phyloP scores from a whole-genome alignment of 2,329 filamentous ascomycete genomes.

The Cercospora zeina region DNA sequence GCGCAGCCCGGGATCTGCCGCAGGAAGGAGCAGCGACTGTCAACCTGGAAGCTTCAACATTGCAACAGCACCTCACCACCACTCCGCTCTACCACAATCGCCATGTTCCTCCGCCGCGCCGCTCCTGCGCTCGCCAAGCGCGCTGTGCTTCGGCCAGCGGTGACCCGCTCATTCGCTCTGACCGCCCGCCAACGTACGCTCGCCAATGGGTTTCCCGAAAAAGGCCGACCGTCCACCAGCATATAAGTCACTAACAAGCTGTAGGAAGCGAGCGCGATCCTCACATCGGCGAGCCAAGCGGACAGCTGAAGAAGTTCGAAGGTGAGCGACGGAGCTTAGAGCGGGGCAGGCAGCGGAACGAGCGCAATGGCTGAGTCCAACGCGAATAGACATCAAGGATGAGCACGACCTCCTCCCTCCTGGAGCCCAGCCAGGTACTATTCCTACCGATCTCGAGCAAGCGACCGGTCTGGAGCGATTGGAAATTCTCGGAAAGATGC shows the following conservation, averaged over 20 bases:
- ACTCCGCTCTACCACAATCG: constrained; percentile 23
- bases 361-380: constrained; percentile 19
- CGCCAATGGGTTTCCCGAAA: constrained; percentile 21
- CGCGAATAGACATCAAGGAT: constrained; percentile 70
- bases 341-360: not conserved
- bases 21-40: constrained; percentile 9
- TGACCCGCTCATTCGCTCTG: constrained; percentile 50
- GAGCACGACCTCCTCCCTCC: constrained; percentile 82
- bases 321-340: constrained; percentile 39
- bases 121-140: constrained; percentile 51
- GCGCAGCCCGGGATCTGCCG: constrained; percentile 5
- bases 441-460: constrained; percentile 94
- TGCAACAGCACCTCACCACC: constrained; percentile 12
- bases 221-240: constrained; percentile 10
- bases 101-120: constrained; percentile 53
- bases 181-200: constrained; percentile 51
- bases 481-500: constrained; percentile 98
- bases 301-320: constrained; percentile 49
- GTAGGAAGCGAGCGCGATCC: constrained; percentile 36
- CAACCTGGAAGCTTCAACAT: constrained; percentile 15
- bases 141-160: constrained; percentile 43
- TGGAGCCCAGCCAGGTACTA: constrained; percentile 76
- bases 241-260: constrained; percentile 14
- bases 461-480: constrained; percentile 96
- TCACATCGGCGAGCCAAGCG: constrained; percentile 42